Conservation (phyloP, 2,329 filamentous ascomycete species). For the Cladosporium sp. region DNA sequence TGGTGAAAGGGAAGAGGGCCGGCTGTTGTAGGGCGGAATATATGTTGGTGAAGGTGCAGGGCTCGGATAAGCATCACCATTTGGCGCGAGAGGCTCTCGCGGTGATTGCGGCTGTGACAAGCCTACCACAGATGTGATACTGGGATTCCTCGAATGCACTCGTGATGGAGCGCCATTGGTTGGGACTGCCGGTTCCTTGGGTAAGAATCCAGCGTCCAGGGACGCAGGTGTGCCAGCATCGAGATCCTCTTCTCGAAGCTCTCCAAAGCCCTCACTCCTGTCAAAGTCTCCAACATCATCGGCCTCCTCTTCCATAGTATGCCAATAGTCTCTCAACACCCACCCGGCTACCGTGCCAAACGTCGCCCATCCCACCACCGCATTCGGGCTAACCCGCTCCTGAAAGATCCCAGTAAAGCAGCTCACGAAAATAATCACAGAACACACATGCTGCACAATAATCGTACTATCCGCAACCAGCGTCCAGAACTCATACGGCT, state of each 20-base stretch:
- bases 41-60: constrained; percentile 23
- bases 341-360: constrained; percentile 82
- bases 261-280: constrained; percentile 3
- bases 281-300: constrained; percentile 37
- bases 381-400: constrained; percentile 83
- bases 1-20: constrained; percentile 49
- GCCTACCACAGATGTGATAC: constrained; percentile 53
- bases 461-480: constrained; percentile 93
- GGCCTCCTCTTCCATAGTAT: constrained; percentile 35
- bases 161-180: constrained; percentile 7
- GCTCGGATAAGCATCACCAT: background rate
- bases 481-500: constrained; percentile 98
- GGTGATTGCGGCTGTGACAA: constrained; percentile 1
- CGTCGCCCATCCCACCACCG: constrained; percentile 82
- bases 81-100: background rate
- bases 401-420: constrained; percentile 91
- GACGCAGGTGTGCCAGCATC: constrained; percentile 14
- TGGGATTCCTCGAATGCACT: constrained; percentile 50
- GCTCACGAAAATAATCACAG: constrained; percentile 89
- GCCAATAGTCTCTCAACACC: constrained; percentile 89
- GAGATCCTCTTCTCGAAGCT: constrained; percentile 4
- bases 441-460: constrained; percentile 95
- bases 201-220: constrained; percentile 5
- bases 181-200: constrained; percentile 7
- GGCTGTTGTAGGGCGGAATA: constrained; percentile 37